Evolutionary conservation across 305 asterid genomes (phyloP), one percentile per base, ranked within the genome.

Genomic region (Petunia hybrid): DNA sequence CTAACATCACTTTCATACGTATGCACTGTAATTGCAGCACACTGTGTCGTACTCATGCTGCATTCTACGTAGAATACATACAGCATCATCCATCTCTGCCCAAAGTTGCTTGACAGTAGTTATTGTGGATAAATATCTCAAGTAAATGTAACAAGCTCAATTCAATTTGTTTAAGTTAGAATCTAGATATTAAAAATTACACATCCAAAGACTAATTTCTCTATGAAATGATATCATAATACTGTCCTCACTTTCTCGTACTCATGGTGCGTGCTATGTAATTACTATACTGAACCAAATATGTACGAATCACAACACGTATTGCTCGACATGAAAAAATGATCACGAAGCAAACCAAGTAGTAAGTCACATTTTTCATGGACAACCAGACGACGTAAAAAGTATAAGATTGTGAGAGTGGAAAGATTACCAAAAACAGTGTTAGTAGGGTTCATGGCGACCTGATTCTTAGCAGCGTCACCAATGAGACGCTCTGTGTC

Each of bases 351-450:
- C 16, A 57, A 14, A 57, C 6, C 31, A 22, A 22, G 31, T 22
- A 22, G 31, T 22, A 22, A 22, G 31, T 22, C 31, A 22, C 31
- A 22, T 22, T 22, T 22, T 22, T 22, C 31, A 22, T 22, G 31
- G 31, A 22, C 31, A 22, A 22, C 31, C 31, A 22, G 31, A 22
- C 31, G 31, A 22, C 31, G 31, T 22, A 22, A 22, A 22, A 22
- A 22, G 31, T 22, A 22, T n/a, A 48, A 68, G 55, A 42, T 8
- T 68, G 31, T 22, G 40, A 43, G 14, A 68, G 7, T 4, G 8
- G 41, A 59, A 39, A 41, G 64, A 14, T 80, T 60, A 82, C 84
- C 81, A 22, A 55, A 82, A 66, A 82, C 40, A 8, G 78, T 76
- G 60, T 82, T 82, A 5, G 36, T 14, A 5, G 71, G 78, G 31